phyloP scores from a whole-genome alignment of 345 rosid species.

The Noccaea bulbosa region DNA sequence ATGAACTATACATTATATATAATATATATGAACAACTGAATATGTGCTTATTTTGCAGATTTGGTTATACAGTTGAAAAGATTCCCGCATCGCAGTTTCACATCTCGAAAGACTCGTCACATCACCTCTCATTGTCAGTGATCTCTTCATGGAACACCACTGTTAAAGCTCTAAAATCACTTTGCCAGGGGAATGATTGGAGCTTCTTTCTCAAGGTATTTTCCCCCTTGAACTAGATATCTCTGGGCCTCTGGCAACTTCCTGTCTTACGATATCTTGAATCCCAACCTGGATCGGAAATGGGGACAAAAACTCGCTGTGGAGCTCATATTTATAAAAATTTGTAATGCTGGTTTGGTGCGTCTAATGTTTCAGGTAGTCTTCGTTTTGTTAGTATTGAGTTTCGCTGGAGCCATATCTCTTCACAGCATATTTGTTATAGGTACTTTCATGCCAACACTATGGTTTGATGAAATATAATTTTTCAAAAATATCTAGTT shows the following conservation, averaged over 20 bases:
- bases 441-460: conserved; percentile 48
- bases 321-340: background rate
- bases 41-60: conserved; percentile 52
- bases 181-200: conserved; percentile 85
- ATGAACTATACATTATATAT: background rate
- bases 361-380: conserved; percentile 60
- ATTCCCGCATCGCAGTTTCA: conserved; percentile 66
- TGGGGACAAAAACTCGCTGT: background rate
- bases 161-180: conserved; percentile 57
- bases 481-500: conserved; percentile 3
- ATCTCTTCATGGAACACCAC: conserved; percentile 72
- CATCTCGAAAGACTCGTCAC: conserved; percentile 65
- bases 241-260: conserved; percentile 1
- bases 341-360: conserved; percentile 23
- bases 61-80: conserved; percentile 80
- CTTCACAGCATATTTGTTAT: conserved; percentile 59
- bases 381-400: conserved; percentile 52
- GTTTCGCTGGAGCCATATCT: conserved; percentile 68
- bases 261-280: conserved; percentile 3
- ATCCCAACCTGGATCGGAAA: conserved; percentile 10
- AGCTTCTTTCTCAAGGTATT: conserved; percentile 75
- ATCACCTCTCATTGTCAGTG: conserved; percentile 50
- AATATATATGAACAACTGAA: conserved; percentile 11
- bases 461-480: background rate
- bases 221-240: conserved; percentile 8